These are phyloP conservation scores for Malus sieversii DNA, from an alignment of 306 rosid genomes.

Conservation along the genomic window DNA sequence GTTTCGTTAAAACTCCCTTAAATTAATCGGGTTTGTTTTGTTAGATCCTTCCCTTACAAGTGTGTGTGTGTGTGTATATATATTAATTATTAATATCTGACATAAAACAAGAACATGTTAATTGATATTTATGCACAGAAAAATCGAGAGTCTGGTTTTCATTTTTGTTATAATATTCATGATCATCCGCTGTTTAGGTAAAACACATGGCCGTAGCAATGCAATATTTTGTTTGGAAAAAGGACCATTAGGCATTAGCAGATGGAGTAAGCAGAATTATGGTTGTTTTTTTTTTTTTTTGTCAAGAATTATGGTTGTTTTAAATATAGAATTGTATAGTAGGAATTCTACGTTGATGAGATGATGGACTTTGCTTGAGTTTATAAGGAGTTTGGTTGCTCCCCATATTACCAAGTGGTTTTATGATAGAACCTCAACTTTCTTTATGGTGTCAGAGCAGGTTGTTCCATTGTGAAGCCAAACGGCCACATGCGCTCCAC, in stretches of 20 bases:
- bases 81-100: neutral
- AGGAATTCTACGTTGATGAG: too few relatives aligned
- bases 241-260: neutral
- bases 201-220: neutral
- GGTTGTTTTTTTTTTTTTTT: too few relatives aligned
- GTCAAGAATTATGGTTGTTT: too few relatives aligned
- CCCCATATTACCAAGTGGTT: too few relatives aligned
- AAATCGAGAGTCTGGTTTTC: neutral
- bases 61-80: rapidly evolving
- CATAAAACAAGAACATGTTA: neutral
- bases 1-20: too few relatives aligned
- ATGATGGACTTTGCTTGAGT: too few relatives aligned
- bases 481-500: too few relatives aligned
- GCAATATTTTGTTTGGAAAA: neutral
- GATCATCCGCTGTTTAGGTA: neutral
- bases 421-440: too few relatives aligned
- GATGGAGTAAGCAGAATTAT: neutral
- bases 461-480: too few relatives aligned
- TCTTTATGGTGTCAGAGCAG: too few relatives aligned
- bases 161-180: neutral
- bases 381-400: too few relatives aligned
- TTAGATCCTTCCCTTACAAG: neutral
- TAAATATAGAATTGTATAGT: too few relatives aligned
- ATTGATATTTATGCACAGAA: neutral
- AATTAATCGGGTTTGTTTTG: neutral